Evolutionary conservation across 768 basidiomycete genomes (phyloP).

Genomic region (Serendipita indica): DNA sequence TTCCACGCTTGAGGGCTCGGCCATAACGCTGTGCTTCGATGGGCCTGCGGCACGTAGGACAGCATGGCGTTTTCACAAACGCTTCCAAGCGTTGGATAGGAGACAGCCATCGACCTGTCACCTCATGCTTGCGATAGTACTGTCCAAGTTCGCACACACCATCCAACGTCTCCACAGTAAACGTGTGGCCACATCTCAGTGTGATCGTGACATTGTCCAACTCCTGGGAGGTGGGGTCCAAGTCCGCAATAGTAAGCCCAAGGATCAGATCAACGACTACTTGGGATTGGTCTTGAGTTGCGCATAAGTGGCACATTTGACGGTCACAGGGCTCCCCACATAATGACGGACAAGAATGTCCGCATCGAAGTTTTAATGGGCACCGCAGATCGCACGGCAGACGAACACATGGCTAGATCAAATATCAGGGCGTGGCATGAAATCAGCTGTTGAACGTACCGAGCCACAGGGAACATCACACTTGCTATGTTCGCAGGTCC

Average conservation of each 20-base stretch:
- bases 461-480: constrained; percentile 58
- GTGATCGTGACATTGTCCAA: constrained; percentile 44
- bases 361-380: constrained; percentile 34
- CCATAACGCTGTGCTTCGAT: constrained; percentile 48
- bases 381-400: constrained; percentile 50
- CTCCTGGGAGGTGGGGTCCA: constrained; percentile 27
- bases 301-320: constrained; percentile 43
- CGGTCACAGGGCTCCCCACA: constrained; percentile 48
- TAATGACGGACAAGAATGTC: constrained; percentile 55
- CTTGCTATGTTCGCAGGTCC: constrained; percentile 38
- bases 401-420: constrained; percentile 41
- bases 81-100: constrained; percentile 13
- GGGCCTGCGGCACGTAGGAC: constrained; percentile 45
- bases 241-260: constrained; percentile 34
- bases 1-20: constrained; percentile 43
- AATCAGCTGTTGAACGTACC: constrained; percentile 26
- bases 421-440: not conserved
- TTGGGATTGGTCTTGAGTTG: constrained; percentile 23
- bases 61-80: constrained; percentile 34
- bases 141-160: constrained; percentile 37
- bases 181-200: constrained; percentile 44
- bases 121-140: constrained; percentile 31
- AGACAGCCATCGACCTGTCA: constrained; percentile 29
- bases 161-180: constrained; percentile 60
- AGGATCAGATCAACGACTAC: constrained; percentile 46